Evolutionary conservation across 345 rosid genomes (phyloP).

Genomic region (Eucalyptus polybractea): DNA sequence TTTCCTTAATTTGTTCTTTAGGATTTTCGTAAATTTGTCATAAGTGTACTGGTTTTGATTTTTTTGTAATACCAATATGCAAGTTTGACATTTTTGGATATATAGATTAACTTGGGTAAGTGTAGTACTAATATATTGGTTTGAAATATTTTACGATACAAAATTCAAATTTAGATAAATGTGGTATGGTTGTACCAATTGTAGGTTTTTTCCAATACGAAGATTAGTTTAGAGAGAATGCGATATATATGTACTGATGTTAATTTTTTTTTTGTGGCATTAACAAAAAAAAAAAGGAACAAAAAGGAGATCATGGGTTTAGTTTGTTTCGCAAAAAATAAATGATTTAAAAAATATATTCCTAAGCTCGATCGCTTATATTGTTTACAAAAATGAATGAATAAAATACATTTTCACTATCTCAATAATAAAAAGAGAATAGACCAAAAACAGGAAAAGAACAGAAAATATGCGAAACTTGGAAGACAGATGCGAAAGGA

Average conservation of each 20-base stretch:
- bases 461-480: neutral
- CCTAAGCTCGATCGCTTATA: accelerated
- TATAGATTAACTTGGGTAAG: neutral
- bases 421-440: too few species aligned
- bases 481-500: neutral
- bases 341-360: too few species aligned
- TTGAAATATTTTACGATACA: neutral
- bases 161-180: neutral
- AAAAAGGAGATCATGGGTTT: neutral
- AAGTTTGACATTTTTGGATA: neutral
- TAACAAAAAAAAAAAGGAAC: neutral
- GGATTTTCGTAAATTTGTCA: accelerated
- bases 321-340: accelerated
- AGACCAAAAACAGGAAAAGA: neutral
- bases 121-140: too few species aligned
- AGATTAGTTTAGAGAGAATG: neutral
- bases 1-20: neutral
- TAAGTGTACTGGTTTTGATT: accelerated
- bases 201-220: neutral
- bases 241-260: neutral
- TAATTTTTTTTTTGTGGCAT: neutral
- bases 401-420: neutral
- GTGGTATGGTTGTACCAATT: neutral
- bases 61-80: accelerated
- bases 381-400: too few species aligned